Base-by-base conservation (phyloP, 306 rosid genomes). In the Hippophae gyantsensis region DNA sequence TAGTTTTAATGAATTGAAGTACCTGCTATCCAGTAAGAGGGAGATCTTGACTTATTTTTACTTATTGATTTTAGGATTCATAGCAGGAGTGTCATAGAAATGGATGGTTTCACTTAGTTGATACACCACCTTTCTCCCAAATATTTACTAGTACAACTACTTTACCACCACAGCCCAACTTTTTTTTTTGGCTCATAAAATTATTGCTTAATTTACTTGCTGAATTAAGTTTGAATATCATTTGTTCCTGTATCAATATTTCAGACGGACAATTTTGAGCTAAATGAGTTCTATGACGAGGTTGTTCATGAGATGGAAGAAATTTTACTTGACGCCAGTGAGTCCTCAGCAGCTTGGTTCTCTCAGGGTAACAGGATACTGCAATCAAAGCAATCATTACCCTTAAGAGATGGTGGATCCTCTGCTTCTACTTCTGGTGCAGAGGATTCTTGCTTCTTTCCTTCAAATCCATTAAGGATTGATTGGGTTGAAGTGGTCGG, bases 251-350 rank as follows among this genome's bases (percentile, higher is more conserved):
- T 58, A 38, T 72, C 42, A 66, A 69, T 77, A 56, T 64, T 76
- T 82, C 94, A 93, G 99, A 62, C 54, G n/a, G 85, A 82, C 56
- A 82, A 76, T 79, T 58, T 55, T 68, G 97, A 78, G 76, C 70
- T 60, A 48, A 78, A 84, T 64, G 97, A 86, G 57, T 80, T 76
- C 70, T 77, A 80, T 58, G 90, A 93, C 43, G 99, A 93, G 75
- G 69, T 93, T 55, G 97, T 93, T 68, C 87, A 81, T 49, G 99
- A 93, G 54, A 93, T 93, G 99, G 99, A 93, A 69, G 97, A 93
- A 73, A 88, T 93, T 76, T 78, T 93, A 74, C 89, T 93, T 5
- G 95, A 86, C 70, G 80, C 89, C 43, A 8, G 67, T 65, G 95
- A 84, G 74, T 82, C 97, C 70, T 84, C 86, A 6, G 80, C 75